phyloP scores from a whole-genome alignment of 345 rosid species.

The Barbarea vulgaris region DNA sequence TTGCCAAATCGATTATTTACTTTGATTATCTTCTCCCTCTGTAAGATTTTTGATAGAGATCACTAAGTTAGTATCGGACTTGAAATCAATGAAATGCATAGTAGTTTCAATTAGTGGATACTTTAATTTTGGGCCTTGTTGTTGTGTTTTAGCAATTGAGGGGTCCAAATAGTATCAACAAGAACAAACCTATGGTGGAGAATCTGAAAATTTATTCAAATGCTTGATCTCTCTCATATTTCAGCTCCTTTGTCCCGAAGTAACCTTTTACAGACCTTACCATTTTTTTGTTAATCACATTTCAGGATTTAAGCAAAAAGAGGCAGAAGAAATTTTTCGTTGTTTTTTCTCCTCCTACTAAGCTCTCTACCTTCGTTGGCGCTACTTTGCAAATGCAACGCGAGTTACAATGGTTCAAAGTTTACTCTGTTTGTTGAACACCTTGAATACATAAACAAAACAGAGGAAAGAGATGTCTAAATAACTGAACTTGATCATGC shows the following conservation, averaged over 20 bases:
- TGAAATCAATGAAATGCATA: background rate
- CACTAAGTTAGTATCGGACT: background rate
- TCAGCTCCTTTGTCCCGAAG: no score
- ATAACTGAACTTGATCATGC: background rate
- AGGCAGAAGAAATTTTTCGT: no score
- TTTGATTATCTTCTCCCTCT: background rate
- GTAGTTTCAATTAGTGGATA: background rate
- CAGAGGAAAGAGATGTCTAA: background rate
- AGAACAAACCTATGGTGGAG: constrained; percentile 81
- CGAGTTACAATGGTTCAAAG: constrained; percentile 47
- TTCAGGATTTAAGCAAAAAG: no score
- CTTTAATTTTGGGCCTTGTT: background rate
- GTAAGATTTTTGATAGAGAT: background rate
- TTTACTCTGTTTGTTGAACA: constrained; percentile 8
- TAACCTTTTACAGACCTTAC: no score
- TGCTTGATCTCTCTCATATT: no score
- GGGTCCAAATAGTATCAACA: constrained; percentile 56
- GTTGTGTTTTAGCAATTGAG: constrained; percentile 50
- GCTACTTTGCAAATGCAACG: constrained; percentile 44
- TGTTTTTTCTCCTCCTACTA: constrained; percentile 10
- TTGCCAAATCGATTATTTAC: background rate
- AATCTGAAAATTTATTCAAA: constrained; percentile 49
- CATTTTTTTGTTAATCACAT: no score
- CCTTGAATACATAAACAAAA: background rate
- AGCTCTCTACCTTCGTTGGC: constrained; percentile 29